Evolutionary conservation across 495 filamentous ascomycete species (phyloP), one percentile per base, ranked within the genome.

Genomic region (Penicillium canariense): DNA sequence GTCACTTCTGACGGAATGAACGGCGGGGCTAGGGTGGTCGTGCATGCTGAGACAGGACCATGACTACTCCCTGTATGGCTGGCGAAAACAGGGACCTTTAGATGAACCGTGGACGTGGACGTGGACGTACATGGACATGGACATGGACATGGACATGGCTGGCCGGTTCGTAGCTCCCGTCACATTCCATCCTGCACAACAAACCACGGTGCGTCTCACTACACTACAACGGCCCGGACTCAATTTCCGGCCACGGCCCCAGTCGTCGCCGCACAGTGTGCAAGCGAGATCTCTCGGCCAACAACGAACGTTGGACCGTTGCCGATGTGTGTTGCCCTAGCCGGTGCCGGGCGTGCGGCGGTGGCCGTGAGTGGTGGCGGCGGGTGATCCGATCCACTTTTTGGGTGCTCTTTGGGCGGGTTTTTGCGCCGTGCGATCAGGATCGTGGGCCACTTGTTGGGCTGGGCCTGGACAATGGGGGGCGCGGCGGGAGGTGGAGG

Each of bases 1-100:
- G 60, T 62, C 62, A 65, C 46, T 30, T 55, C 48, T 51, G 48
- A 56, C 54, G 54, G 63, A 55, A 63, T 61, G 63, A 66, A 66
- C 63, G 60, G 60, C 63, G 63, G 63, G 63, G 60, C 63, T 52
- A 26, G 46, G 54, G 48, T 27, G 42, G 22, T 15, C 36, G 9
- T 28, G 43, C 23, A 46, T 15, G 1, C 23, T 11, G n/a, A 17
- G 43, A 20, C 40, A 23, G 17, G 40, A 43, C 9, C n/a, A n/a
- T n/a, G n/a, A 31, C 43, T 46, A 8, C 15, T 11, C 7, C 7
- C 10, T 5, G 7, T 39, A 11, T 11, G 7, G 35, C 25, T 26
- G 17, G 20, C 39, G 12, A 9, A 22, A 20, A 25, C 1, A 20
- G 39, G 39, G 39, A 6, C 12, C 30, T 32, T 6, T 32, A 32